Evolutionary conservation across 768 basidiomycete genomes (phyloP), one percentile per base, ranked within the genome.

Genomic region (Boletellus ananiceps): DNA sequence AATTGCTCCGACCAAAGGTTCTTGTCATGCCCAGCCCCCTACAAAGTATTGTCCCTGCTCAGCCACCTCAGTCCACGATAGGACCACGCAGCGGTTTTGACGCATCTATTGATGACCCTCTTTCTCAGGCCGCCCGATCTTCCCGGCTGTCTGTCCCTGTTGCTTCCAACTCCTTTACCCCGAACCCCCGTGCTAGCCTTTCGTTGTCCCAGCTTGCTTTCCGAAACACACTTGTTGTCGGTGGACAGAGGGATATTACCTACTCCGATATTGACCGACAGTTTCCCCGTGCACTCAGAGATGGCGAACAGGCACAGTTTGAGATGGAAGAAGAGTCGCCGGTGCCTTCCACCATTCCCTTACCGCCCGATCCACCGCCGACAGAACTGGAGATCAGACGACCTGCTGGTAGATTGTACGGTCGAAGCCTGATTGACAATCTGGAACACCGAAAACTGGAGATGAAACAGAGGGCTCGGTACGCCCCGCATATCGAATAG

Each of bases 21-120:
- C 82, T 96, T 39, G 82, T 96, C 53, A 95, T 96, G 93, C 93
- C 93, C 9, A 87, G 86, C 52, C 89, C 91, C 2, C 71, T 95
- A 33, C 88, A 93, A 58, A 69, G 74, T 44, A 59, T 68, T 15
- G 60, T 71, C 15, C 58, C 66, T 33, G 54, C 66, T 23, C 54
- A 68, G 18, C 55, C 73, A 15, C 64, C 71, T 32, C 60, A 71
- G 38, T 51, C 73, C 14, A 55, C 58, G 36, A 61, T 60, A 3
- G 68, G 63, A 35, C 58, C 73, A 29, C 71, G 74, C 40, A 80
- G 80, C 41, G 84, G 84, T 8, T 87, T 90, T 64, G 74, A 80
- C 62, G 64, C 75, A 39, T 78, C 82, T 14, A 71, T 73, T 12
- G 87, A 92, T 63, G 88, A 83, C 0, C 82, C 91, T 21, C 71